phyloP scores from a whole-genome alignment of 129 eudicot genomes.

The Chrysanthemum seticuspe region DNA sequence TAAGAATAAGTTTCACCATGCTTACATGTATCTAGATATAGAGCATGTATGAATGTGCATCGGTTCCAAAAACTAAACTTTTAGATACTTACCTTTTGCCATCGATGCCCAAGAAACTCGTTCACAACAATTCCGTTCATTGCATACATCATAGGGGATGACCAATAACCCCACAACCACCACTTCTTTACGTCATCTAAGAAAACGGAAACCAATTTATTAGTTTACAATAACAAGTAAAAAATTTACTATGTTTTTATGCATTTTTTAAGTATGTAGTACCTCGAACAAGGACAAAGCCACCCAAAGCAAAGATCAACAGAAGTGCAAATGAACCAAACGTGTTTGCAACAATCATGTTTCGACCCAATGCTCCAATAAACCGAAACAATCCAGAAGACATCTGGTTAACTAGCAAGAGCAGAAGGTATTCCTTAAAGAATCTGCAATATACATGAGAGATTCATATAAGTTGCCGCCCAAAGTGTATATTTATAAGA shows the following conservation, averaged over 20 bases:
- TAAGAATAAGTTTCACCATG: background rate
- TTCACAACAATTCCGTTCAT: constrained; percentile 69
- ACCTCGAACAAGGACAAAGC: constrained; percentile 50
- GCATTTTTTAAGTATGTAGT: background rate
- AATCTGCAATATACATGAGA: constrained; percentile 49
- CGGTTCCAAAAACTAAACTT: background rate
- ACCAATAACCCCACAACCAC: constrained; percentile 98
- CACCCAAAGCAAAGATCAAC: constrained; percentile 45
- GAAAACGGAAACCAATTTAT: constrained; percentile 2
- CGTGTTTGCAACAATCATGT: constrained; percentile 63
- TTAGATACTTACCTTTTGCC: constrained; percentile 34
- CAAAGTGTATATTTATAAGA: no score
- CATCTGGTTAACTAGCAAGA: constrained; percentile 45
- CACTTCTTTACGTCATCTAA: constrained; percentile 58
- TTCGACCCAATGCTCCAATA: constrained; percentile 56
- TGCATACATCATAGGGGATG: constrained; percentile 84
- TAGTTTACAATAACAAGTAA: background rate
- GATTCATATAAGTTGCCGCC: background rate
- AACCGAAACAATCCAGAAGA: constrained; percentile 53
- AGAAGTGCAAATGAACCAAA: constrained; percentile 52
- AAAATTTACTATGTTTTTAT: background rate
- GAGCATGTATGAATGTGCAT: background rate
- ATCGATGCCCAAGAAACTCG: constrained; percentile 69
- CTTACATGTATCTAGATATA: background rate
- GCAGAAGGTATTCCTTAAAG: constrained; percentile 44